Evolutionary conservation across 1,139 yeast genomes (phyloP).

Genomic region (Zhuliangozyma parablackwelliae): DNA sequence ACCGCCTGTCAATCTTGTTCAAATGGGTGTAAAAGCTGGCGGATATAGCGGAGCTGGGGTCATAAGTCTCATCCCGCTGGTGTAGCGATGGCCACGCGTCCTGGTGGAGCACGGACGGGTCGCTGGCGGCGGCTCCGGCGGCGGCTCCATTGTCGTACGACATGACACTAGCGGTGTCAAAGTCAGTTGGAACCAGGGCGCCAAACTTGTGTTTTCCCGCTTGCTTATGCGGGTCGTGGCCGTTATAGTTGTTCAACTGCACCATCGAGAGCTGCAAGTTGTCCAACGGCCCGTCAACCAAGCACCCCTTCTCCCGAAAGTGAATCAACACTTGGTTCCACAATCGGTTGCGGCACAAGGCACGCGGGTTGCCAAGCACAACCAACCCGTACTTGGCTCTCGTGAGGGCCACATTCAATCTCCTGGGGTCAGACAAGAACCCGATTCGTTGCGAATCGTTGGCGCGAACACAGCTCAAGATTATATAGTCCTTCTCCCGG

Average conservation of each 20-base stretch:
- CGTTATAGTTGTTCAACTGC: constrained; percentile 31
- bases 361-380: constrained; percentile 79
- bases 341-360: constrained; percentile 63
- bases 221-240: not conserved
- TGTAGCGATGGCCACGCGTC: constrained; percentile 34
- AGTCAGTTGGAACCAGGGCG: constrained; percentile 18
- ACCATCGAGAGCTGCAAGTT: constrained; percentile 71
- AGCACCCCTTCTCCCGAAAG: constrained; percentile 78
- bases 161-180: constrained; percentile 47
- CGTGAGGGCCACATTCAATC: constrained; percentile 88
- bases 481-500: constrained; percentile 87
- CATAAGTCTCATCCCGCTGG: constrained; percentile 8
- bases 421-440: constrained; percentile 81
- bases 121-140: not conserved
- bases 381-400: constrained; percentile 85
- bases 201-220: constrained; percentile 5
- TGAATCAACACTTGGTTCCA: constrained; percentile 81
- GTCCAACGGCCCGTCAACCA: constrained; percentile 90
- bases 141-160: constrained; percentile 28
- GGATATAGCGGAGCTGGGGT: constrained; percentile 23
- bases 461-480: constrained; percentile 87
- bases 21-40: constrained; percentile 43
- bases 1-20: constrained; percentile 19
- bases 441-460: constrained; percentile 82
- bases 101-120: not conserved